Percentiles rank a stretch among this genome's conserved stretches.
phyloP scores from a whole-genome alignment of 2,329 filamentous ascomycete species.

The Helicocarpus griseus region DNA sequence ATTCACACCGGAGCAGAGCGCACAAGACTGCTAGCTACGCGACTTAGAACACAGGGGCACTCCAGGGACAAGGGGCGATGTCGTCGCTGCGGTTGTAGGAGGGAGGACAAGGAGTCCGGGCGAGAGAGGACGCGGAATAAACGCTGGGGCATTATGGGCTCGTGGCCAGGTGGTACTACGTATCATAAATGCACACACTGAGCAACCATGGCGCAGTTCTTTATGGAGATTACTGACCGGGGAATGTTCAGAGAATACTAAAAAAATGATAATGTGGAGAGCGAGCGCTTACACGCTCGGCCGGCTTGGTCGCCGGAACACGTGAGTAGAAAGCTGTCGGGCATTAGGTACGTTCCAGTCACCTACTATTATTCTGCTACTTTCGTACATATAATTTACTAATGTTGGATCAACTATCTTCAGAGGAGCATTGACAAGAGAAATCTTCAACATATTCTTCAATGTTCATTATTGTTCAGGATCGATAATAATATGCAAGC shows the following conservation, averaged over 20 bases:
- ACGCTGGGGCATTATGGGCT: not conserved
- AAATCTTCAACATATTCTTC: not conserved
- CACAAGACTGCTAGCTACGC: not conserved
- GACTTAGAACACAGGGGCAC: not conserved
- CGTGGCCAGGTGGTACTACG: not conserved
- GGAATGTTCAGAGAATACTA: not conserved
- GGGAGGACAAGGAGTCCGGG: not conserved
- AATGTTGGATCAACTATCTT: no score
- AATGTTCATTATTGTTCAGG: not conserved
- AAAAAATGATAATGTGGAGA: not conserved
- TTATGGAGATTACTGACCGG: not conserved
- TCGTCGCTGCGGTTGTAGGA: not conserved
- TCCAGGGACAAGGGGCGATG: not conserved
- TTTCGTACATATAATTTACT: no score
- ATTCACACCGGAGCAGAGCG: not conserved
- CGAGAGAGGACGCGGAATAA: not conserved
- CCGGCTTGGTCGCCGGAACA: not conserved
- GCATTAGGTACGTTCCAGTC: no score
- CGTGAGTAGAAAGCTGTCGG: not conserved
- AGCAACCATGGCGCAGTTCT: not conserved
- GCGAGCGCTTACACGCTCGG: constrained; percentile 1
- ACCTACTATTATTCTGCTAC: no score
- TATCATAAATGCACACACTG: constrained; percentile 1
- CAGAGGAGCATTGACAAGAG: no score
- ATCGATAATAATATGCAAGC: not conserved